Evolutionary conservation across 768 basidiomycete species (phyloP).

Genomic region (Termitomyces titanicus): DNA sequence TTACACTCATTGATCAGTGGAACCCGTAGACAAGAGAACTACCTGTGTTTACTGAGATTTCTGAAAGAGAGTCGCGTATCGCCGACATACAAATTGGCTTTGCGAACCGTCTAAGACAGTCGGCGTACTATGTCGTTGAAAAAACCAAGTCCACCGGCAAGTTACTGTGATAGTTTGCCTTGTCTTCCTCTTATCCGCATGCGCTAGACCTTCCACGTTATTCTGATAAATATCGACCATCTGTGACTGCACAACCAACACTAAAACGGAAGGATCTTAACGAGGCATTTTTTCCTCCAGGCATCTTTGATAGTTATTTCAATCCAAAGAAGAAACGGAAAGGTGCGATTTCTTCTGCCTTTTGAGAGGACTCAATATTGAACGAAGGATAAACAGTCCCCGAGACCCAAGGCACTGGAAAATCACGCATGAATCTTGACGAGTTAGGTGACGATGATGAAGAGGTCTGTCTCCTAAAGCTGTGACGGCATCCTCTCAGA

Average conservation of each 20-base stretch:
- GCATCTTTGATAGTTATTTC: conserved; percentile 77
- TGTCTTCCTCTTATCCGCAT: conserved; percentile 1
- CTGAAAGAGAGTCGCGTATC: conserved; percentile 61
- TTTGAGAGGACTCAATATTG: not conserved
- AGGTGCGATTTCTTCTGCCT: conserved; percentile 24
- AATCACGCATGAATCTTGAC: conserved; percentile 57
- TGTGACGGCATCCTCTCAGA: not conserved
- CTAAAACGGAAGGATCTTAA: conserved; percentile 71
- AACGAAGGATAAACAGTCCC: conserved; percentile 2
- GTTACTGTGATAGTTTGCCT: conserved; percentile 15
- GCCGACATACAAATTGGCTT: conserved; percentile 67
- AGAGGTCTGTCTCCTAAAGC: conserved; percentile 34
- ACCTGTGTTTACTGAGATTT: conserved; percentile 66
- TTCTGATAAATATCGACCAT: conserved; percentile 79
- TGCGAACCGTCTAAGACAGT: conserved; percentile 58
- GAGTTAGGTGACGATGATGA: conserved; percentile 65
- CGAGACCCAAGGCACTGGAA: conserved; percentile 28
- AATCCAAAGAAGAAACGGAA: conserved; percentile 68
- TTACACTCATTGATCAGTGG: conserved; percentile 16
- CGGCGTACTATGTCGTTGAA: conserved; percentile 75
- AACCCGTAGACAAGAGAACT: conserved; percentile 56
- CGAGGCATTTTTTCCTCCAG: conserved; percentile 72
- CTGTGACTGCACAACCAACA: conserved; percentile 53
- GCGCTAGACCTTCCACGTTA: conserved; percentile 69
- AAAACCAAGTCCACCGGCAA: conserved; percentile 57